Conservation (phyloP, 441 rosid species). For the Raphanus hybrid region DNA sequence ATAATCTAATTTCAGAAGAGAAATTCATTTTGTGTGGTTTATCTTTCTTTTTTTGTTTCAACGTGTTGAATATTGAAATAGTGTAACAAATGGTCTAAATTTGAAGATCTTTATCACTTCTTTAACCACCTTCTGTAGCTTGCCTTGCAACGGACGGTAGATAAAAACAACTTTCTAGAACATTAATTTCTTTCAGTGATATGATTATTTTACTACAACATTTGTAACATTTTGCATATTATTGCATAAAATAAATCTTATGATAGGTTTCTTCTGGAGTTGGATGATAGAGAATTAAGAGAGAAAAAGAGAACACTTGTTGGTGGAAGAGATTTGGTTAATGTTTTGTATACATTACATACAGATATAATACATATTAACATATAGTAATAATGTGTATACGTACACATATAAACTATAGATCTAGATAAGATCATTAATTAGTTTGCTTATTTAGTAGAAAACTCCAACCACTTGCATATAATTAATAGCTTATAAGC, state of each 20-base stretch:
- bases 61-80: constrained; percentile 7
- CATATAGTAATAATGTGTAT: constrained; percentile 14
- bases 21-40: constrained; percentile 28
- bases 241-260: too few species aligned
- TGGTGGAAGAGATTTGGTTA: constrained; percentile 15
- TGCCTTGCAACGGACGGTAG: constrained; percentile 35
- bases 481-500: constrained; percentile 26
- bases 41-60: constrained; percentile 10
- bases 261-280: too few species aligned
- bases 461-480: constrained; percentile 28
- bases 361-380: constrained; percentile 6
- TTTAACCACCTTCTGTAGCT: constrained; percentile 13
- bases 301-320: background rate
- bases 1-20: constrained; percentile 37
- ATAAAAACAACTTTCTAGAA: constrained; percentile 16
- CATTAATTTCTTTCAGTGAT: background rate
- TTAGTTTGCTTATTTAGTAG: constrained; percentile 32
- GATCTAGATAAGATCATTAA: background rate
- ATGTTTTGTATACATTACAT: constrained; percentile 18
- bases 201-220: too few species aligned
- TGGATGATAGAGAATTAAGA: too few species aligned
- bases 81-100: constrained; percentile 27
- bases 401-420: constrained; percentile 7
- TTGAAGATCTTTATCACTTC: constrained; percentile 2
- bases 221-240: too few species aligned